Evolutionary conservation across 495 filamentous ascomycete species (phyloP).

Genomic region (Penicillium ochrochloron): DNA sequence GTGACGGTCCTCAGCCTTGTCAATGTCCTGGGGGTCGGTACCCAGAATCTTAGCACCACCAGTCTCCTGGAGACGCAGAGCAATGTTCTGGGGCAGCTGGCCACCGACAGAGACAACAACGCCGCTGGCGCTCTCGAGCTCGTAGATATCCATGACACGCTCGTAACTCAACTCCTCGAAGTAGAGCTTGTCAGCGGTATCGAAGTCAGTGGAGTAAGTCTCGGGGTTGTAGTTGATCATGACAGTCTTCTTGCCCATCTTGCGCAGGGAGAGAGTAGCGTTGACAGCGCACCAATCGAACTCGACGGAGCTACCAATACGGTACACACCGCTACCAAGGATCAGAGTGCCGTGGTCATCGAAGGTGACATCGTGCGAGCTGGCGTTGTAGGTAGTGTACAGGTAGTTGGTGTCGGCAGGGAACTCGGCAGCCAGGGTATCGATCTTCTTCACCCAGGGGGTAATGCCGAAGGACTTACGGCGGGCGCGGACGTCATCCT

Average conservation of each 20-base stretch:
- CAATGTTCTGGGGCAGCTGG: conserved; percentile 96
- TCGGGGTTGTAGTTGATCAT: conserved; percentile 99
- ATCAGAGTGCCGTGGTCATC: conserved; percentile 91
- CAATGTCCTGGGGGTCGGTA: conserved; percentile 90
- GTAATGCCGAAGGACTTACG: conserved; percentile 83
- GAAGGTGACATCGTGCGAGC: conserved; percentile 93
- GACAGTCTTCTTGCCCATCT: conserved; percentile 95
- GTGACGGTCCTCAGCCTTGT: conserved; percentile 95
- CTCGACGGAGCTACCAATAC: conserved; percentile 96
- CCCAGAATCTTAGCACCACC: conserved; percentile 89
- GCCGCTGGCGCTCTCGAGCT: conserved; percentile 83
- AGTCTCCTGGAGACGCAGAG: conserved; percentile 88
- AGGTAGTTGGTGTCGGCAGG: conserved; percentile 97
- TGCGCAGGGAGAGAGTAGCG: conserved; percentile 79
- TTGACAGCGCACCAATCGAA: conserved; percentile 99
- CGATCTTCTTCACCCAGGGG: conserved; percentile 96
- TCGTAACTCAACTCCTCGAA: conserved; percentile 98
- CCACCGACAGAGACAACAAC: conserved; percentile 96
- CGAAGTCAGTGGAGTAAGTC: conserved; percentile 88
- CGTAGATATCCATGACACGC: conserved; percentile 98
- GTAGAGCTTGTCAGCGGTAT: conserved; percentile 92
- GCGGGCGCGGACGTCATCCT: conserved; percentile 87
- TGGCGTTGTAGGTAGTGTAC: conserved; percentile 97
- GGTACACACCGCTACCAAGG: conserved; percentile 92
- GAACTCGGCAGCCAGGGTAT: conserved; percentile 96